These are phyloP conservation scores for Talaromyces trachyspermus DNA, from an alignment of 495 filamentous ascomycete species.

Conservation along the genomic window DNA sequence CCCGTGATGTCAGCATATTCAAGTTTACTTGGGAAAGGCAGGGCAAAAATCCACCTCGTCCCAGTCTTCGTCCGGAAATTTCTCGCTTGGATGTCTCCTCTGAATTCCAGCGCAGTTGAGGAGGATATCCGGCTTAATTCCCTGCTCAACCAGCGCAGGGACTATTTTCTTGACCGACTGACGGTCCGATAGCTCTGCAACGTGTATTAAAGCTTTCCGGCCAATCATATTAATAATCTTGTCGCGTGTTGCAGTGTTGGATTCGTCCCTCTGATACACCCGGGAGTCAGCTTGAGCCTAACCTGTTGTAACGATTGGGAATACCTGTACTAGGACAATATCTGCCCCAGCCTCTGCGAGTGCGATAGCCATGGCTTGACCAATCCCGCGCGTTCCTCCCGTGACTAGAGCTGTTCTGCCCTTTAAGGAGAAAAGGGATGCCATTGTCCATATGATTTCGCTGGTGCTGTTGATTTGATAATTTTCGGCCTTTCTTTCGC, in stretches of 20 bases:
- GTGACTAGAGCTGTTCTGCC: constrained; percentile 74
- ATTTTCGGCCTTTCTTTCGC: too few species aligned
- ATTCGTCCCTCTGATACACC: constrained; percentile 49
- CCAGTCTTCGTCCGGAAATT: constrained; percentile 80
- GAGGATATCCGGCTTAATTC: constrained; percentile 59
- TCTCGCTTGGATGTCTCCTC: constrained; percentile 63
- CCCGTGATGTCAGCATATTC: too few species aligned
- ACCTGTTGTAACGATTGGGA: neutral
- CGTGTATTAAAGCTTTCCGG: constrained; percentile 61
- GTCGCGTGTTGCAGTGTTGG: constrained; percentile 55
- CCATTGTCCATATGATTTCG: constrained; percentile 15
- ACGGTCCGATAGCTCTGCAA: constrained; percentile 61
- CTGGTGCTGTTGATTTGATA: too few species aligned
- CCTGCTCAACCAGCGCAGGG: constrained; percentile 52
- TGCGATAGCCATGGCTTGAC: constrained; percentile 73
- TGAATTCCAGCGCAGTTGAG: constrained; percentile 87
- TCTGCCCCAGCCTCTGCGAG: constrained; percentile 81
- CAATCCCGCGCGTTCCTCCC: constrained; percentile 83
- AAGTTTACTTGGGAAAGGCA: neutral
- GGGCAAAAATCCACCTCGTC: constrained; percentile 47
- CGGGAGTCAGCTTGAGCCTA: neutral
- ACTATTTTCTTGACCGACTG: constrained; percentile 53
- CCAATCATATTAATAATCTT: constrained; percentile 54
- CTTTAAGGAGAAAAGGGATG: constrained; percentile 37
- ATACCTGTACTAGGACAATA: constrained; percentile 55